phyloP scores from a whole-genome alignment of 768 basidiomycete genomes.

The Lentinus tigrinus region DNA sequence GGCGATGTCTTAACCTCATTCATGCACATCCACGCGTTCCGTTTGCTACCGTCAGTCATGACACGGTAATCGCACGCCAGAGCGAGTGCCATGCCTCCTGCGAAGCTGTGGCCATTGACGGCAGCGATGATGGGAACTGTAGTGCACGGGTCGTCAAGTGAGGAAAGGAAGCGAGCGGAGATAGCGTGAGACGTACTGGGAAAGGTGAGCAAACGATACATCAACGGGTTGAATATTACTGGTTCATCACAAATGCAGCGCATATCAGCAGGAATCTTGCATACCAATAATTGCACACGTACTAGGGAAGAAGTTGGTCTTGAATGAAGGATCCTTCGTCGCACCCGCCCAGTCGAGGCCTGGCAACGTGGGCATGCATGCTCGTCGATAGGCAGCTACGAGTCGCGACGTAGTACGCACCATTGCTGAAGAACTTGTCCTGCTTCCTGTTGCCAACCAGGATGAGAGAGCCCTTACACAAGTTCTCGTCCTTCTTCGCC shows the following conservation, averaged over 20 bases:
- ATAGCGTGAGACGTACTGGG: constrained; percentile 52
- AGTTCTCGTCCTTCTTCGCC: constrained; percentile 44
- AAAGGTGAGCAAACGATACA: constrained; percentile 68
- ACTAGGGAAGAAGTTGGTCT: constrained; percentile 70
- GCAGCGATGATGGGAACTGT: constrained; percentile 78
- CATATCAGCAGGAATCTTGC: not conserved
- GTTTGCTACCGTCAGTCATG: constrained; percentile 78
- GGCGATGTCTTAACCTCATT: constrained; percentile 62
- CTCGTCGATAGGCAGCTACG: not conserved
- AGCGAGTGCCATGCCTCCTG: constrained; percentile 77
- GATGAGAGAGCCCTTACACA: constrained; percentile 68
- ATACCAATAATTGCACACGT: constrained; percentile 16
- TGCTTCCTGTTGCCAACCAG: constrained; percentile 74
- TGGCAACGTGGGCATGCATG: constrained; percentile 25
- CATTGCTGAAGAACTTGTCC: constrained; percentile 90
- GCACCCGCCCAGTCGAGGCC: constrained; percentile 64
- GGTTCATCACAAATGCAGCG: constrained; percentile 1
- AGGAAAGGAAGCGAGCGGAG: not conserved
- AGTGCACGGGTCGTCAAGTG: not conserved
- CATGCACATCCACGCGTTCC: constrained; percentile 87
- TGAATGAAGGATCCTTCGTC: constrained; percentile 53
- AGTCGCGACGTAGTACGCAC: constrained; percentile 34
- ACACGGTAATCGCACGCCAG: constrained; percentile 86
- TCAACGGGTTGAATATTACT: constrained; percentile 77
- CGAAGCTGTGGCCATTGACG: constrained; percentile 85